Evolutionary conservation across 1,284 basidiomycete species (phyloP), one percentile per base, ranked within the genome.

Genomic region (Cronartium ribicola): DNA sequence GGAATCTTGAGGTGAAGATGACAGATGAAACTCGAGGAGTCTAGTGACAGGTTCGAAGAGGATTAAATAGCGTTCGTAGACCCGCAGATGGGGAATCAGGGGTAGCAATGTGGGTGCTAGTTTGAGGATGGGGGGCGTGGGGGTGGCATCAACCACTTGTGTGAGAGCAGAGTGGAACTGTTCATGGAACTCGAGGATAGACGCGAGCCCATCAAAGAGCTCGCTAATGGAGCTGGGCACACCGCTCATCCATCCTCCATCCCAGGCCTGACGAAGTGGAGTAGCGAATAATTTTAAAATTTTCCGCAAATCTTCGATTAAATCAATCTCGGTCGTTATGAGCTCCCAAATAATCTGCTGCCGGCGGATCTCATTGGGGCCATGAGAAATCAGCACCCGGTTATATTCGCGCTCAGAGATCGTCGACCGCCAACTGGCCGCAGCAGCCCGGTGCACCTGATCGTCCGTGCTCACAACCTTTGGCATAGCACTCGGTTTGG

Each of bases 41-140:
- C 83, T 82, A 0, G 84, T 84, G 0, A 89, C 86, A 39, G 84
- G 83, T 66, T 88, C 88, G 60, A 93, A 84, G 64, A 87, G 84
- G 14, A 90, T 87, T 3, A 95, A 82, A 80, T 94, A 95, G 8
- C 90, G 88, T 80, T 92, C 90, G 79, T 95, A 91, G 4, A 90
- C 85, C 79, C 92, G 88, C 48, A 94, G 82, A 61, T 84, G 85
- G 0, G 85, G 83, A n/a, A 92, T 84, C 79, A 0, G 85, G 81
- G 0, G 84, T 82, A 5, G 84, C 83, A 40, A 94, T 83, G 75
- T 87, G 85, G 1, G 83, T 81, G 77, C 94, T 92, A 0, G 92
- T 82, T 75, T 88, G 87, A 46, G 44, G 51, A 66, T 20, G 14
- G 17, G 20, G 22, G 17, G 43, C 64, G 44, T 29, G 1, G n/a